Percentiles rank a stretch among this genome's conserved stretches.
phyloP scores from a whole-genome alignment of 2,329 filamentous ascomycete species.

The Podosphaera fusca region DNA sequence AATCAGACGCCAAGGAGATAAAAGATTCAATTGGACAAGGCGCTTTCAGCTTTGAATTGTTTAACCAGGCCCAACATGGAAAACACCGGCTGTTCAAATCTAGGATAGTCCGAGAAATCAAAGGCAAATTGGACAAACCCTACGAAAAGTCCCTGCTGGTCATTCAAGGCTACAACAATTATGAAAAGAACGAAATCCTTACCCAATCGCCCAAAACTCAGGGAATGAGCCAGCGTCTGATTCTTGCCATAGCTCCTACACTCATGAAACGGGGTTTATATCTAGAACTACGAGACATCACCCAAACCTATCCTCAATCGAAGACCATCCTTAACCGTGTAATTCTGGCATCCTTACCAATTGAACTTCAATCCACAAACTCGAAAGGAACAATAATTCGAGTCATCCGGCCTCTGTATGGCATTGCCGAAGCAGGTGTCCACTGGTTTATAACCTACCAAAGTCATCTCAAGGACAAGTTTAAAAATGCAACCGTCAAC shows the following conservation, averaged over 20 bases:
- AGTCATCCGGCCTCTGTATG: not conserved
- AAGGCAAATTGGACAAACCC: not conserved
- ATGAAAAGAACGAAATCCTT: constrained; percentile 2
- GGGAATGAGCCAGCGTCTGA: not conserved
- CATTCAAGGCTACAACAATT: not conserved
- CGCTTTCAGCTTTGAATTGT: not conserved
- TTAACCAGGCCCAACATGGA: no score
- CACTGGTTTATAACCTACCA: constrained; percentile 1
- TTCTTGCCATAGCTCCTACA: not conserved
- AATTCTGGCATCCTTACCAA: not conserved
- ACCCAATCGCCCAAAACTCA: constrained; percentile 3
- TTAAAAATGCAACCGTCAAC: not conserved
- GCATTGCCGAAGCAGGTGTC: not conserved
- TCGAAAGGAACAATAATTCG: not conserved
- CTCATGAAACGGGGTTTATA: not conserved
- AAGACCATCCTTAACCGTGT: constrained; percentile 1
- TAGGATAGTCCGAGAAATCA: not conserved
- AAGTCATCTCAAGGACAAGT: not conserved
- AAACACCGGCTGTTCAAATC: no score
- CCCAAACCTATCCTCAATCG: not conserved
- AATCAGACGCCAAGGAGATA: not conserved
- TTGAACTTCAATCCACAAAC: not conserved
- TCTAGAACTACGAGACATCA: constrained; percentile 1
- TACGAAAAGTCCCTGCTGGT: constrained; percentile 1
- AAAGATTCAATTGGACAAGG: not conserved